Conservation (phyloP, 352 stramenopile genomes). For the Salisapilia sapeloensis region DNA sequence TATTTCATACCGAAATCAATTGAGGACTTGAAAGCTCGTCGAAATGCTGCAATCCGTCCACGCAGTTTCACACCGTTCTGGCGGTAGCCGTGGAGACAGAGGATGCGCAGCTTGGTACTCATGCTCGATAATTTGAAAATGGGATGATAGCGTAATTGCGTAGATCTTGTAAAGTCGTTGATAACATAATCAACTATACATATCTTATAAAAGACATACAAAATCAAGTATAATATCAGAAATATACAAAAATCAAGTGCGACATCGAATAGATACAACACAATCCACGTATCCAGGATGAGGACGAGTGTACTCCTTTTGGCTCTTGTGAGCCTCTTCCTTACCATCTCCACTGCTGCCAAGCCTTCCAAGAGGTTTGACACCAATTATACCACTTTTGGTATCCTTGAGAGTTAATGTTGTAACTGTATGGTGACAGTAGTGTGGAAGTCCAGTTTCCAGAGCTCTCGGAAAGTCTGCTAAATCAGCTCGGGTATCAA, state of each 20-base stretch:
- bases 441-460: slow-evolving; percentile 66
- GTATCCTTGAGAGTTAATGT: neutral
- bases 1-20: slow-evolving; percentile 54
- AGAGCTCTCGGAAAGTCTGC: slow-evolving; percentile 49
- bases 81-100: slow-evolving; percentile 77
- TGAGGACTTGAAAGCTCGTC: slow-evolving; percentile 53
- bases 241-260: too few relatives aligned
- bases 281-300: too few relatives aligned
- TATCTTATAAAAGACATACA: too few relatives aligned
- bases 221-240: too few relatives aligned
- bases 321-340: too few relatives aligned
- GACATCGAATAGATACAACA: too few relatives aligned
- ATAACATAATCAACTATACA: too few relatives aligned
- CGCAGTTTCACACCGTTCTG: slow-evolving; percentile 60
- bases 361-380: slow-evolving; percentile 32
- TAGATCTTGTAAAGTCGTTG: too few relatives aligned
- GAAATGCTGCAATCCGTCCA: slow-evolving; percentile 50
- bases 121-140: too few relatives aligned
- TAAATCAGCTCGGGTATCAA: slow-evolving; percentile 60
- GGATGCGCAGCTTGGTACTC: slow-evolving; percentile 39
- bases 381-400: neutral
- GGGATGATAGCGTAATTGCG: too few relatives aligned
- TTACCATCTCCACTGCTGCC: slow-evolving; percentile 5
- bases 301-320: too few relatives aligned
- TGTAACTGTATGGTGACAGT: neutral